Evolutionary conservation across 768 basidiomycete species (phyloP), one percentile per base, ranked within the genome.

Genomic region (Asterophora parasitica): DNA sequence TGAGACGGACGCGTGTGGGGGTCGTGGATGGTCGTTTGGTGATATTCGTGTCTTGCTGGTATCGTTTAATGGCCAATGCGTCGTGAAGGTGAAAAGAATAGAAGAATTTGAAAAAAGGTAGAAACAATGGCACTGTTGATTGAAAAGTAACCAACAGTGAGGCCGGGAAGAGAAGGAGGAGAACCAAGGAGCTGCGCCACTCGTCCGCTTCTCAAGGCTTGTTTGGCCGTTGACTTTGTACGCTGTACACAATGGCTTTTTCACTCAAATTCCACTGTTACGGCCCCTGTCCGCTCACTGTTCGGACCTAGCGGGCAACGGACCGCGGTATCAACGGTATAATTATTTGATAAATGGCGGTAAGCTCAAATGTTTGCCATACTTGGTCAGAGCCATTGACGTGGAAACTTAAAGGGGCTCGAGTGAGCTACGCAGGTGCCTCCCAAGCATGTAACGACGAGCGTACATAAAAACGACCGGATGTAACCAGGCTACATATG

Each of bases 1-100:
- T 55, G 63, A 32, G 28, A 28, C 12, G 57, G 54, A 57, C 63
- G 60, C 55, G 65, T 62, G 63, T 31, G 65, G 58, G 61, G 59
- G 64, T 64, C 60, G 65, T 68, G 58, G 53, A 40, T 31, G 34
- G 47, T 55, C 59, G 56, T 60, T 49, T 53, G 58, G 55, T 55
- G 50, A 52, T 23, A 23, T 48, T 57, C 54, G 58, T 44, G 52
- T 54, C 51, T 57, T 39, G 52, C 49, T 35, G 46, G 38, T 42
- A 57, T 55, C 57, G 55, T 66, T 61, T 65, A 63, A 54, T 56
- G 56, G 60, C 39, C 23, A 58, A 49, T 45, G 36, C 44, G 54
- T 63, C 63, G 67, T 66, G 60, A 72, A 65, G 60, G 65, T 62
- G 56, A 63, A 66, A 67, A 62, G 55, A 48, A 55, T 48, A 56